Conservation (phyloP, 2,329 filamentous ascomycete genomes). For the Botrytis fabae region DNA sequence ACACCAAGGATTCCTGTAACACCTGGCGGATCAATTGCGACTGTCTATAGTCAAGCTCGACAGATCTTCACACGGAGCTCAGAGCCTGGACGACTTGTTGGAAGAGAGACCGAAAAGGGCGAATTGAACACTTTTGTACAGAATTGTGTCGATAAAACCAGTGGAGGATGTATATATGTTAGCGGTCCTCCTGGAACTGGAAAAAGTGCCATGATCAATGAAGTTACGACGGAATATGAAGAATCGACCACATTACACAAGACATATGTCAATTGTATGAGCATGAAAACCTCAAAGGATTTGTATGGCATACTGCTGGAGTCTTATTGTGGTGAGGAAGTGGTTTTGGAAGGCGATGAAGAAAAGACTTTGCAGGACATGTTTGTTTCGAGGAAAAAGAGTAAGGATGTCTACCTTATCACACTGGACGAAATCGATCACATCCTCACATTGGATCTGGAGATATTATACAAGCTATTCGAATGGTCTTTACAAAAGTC, state of each 20-base stretch:
- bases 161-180: conserved; percentile 85
- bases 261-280: conserved; percentile 94
- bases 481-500: conserved; percentile 87
- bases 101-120: conserved; percentile 51
- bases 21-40: conserved; percentile 63
- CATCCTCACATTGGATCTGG: conserved; percentile 82
- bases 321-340: conserved; percentile 60
- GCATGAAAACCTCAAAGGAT: conserved; percentile 83
- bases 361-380: conserved; percentile 67
- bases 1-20: conserved; percentile 76
- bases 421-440: conserved; percentile 95
- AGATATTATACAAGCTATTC: conserved; percentile 90
- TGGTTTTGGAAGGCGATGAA: conserved; percentile 65
- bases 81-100: conserved; percentile 40
- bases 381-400: conserved; percentile 64
- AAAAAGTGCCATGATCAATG: conserved; percentile 89
- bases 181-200: conserved; percentile 95
- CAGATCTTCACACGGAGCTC: conserved; percentile 75
- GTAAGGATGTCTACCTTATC: conserved; percentile 68
- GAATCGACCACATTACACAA: conserved; percentile 58
- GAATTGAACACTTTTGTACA: conserved; percentile 71
- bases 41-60: conserved; percentile 82
- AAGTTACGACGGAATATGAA: conserved; percentile 66
- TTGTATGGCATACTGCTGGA: conserved; percentile 79
- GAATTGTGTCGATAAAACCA: conserved; percentile 57